Evolutionary conservation across 2,329 filamentous ascomycete species (phyloP), one percentile per base, ranked within the genome.

Genomic region (Colletotrichum lindemuthianum): DNA sequence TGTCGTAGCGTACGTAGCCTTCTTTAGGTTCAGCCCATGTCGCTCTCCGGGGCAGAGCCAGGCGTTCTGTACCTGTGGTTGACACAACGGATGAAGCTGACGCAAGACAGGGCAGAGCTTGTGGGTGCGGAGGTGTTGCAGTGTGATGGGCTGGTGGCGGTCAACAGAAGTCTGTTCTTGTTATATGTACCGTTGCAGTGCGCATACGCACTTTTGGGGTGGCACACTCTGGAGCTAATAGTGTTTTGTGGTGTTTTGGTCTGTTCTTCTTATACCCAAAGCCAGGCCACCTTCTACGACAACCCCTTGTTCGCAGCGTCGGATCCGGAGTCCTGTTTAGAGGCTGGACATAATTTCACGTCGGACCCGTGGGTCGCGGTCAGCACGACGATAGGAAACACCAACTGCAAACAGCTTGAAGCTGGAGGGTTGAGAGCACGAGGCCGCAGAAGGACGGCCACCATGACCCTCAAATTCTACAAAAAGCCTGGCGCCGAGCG

Each of bases 401-500:
- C 32, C 47, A 11, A 24, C 10, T 5, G n/a, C 24, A 24, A 24
- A 48, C 50, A 36, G 44, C 50, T 49, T 54, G 50, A 60, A 12
- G 49, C 43, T 55, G 37, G 43, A 58, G 8, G 39, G 44, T 11
- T 24, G 7, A 34, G n/a, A n/a, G 43, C 6, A 32, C 37, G 34
- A 36, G 37, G 44, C 50, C 32, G 43, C 36, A 53, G n/a, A 36
- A 54, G 32, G 36, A 49, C 47, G 49, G 11, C 34, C 52, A 44
- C 15, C 39, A 68, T 68, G 66, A 67, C 66, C 16, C 60, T 68
- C 44, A 68, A 53, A 13, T 67, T 67, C 49, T 68, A 68, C 60
- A 64, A 50, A 33, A 61, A 51, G 36, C 57, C 63, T 15, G 63
- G 66, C 36, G 65, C 63, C 32, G 60, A 68, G 15, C 60, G 61